Percentiles rank a stretch among this genome's conserved stretches.
Evolutionary conservation across 1,139 yeast genomes (phyloP).

Genomic region (Blastobotrys arbuscula): DNA sequence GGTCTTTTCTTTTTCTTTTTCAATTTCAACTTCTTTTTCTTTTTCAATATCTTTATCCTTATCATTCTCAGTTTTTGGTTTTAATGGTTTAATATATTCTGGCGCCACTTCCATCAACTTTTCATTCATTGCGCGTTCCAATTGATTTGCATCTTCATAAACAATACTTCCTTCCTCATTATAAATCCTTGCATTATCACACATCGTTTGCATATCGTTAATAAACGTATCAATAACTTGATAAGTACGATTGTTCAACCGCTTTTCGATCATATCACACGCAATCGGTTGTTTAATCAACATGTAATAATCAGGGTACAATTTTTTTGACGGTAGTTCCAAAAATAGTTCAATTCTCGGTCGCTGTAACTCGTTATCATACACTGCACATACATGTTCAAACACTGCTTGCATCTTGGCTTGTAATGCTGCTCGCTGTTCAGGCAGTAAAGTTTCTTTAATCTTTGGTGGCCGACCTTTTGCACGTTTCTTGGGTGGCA

Average conservation of each 20-base stretch:
- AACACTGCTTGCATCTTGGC: slow-evolving; percentile 24
- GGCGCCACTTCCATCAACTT: slow-evolving; percentile 11
- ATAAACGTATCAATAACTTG: slow-evolving; percentile 53
- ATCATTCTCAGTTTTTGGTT: too few species aligned
- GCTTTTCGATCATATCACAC: slow-evolving; percentile 43
- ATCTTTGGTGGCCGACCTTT: slow-evolving; percentile 38
- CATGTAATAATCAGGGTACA: slow-evolving; percentile 83
- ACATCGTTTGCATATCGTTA: slow-evolving; percentile 71
- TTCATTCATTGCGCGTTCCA: slow-evolving; percentile 42
- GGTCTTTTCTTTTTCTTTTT: not conserved
- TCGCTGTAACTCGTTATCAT: slow-evolving; percentile 32
- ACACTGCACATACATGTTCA: slow-evolving; percentile 21
- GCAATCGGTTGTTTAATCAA: slow-evolving; percentile 81
- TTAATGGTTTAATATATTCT: too few species aligned
- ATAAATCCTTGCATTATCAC: slow-evolving; percentile 77
- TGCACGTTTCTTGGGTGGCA: slow-evolving; percentile 29
- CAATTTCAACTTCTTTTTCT: not conserved
- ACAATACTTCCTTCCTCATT: slow-evolving; percentile 87
- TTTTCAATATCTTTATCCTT: not conserved
- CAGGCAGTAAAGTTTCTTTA: slow-evolving; percentile 39
- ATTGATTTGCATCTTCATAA: slow-evolving; percentile 64
- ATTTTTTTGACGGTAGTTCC: slow-evolving; percentile 59
- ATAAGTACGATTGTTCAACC: slow-evolving; percentile 48
- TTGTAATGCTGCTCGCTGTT: slow-evolving; percentile 25
- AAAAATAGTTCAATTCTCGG: slow-evolving; percentile 52